Evolutionary conservation across 2,329 filamentous ascomycete species (phyloP).

Genomic region (Fusarium keratoplasticum): DNA sequence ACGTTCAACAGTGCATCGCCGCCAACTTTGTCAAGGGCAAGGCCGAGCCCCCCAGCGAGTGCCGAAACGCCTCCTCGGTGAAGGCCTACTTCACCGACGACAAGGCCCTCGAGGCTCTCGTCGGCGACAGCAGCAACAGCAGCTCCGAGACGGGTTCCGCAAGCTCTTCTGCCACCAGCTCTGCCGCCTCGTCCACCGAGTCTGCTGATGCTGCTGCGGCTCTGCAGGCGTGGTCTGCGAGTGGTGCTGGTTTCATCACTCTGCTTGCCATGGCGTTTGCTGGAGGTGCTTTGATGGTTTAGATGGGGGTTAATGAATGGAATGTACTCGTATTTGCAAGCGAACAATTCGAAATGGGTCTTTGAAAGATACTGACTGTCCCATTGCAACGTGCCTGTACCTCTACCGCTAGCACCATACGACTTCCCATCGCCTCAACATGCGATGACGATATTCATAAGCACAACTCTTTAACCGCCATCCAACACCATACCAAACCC

Average conservation of each 20-base stretch:
- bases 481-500: slow-evolving; percentile 24
- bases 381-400: background rate
- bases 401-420: background rate
- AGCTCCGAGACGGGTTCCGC: slow-evolving; percentile 19
- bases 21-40: slow-evolving; percentile 66
- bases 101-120: slow-evolving; percentile 49
- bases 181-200: slow-evolving; percentile 35
- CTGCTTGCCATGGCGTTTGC: slow-evolving; percentile 44
- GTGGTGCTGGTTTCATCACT: slow-evolving; percentile 38
- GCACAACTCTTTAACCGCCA: background rate
- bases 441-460: background rate
- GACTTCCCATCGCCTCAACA: background rate
- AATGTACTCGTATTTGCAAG: slow-evolving; percentile 4
- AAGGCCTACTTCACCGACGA: slow-evolving; percentile 49
- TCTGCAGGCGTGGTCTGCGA: slow-evolving; percentile 39
- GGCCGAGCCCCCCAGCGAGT: slow-evolving; percentile 46
- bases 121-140: slow-evolving; percentile 30
- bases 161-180: slow-evolving; percentile 31
- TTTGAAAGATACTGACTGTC: background rate
- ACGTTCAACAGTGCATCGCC: slow-evolving; percentile 56
- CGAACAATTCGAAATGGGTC: background rate
- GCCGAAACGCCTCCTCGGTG: slow-evolving; percentile 52
- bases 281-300: slow-evolving; percentile 47
- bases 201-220: slow-evolving; percentile 41
- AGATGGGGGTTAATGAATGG: slow-evolving; percentile 7